Percentiles rank a stretch among this genome's conserved stretches.
Evolutionary conservation across 441 rosid genomes (phyloP).

Genomic region (Syzygium syzygioides): DNA sequence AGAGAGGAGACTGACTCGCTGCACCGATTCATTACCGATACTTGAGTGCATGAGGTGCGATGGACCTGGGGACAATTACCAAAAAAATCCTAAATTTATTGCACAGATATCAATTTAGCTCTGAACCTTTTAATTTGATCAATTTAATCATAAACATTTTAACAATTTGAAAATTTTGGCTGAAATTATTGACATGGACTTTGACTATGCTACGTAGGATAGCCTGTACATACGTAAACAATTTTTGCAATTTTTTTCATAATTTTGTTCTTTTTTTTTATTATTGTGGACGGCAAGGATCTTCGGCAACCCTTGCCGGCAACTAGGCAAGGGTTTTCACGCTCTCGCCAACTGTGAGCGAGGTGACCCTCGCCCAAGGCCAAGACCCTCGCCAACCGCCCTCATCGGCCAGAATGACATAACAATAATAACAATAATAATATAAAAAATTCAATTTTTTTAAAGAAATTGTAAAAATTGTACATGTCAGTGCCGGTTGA

Average conservation of each 20-base stretch:
- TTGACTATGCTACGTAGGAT: neutral
- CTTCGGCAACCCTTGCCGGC: neutral
- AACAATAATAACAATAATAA: too few species aligned
- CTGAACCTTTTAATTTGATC: accelerated
- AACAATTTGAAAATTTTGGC: neutral
- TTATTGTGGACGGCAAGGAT: neutral
- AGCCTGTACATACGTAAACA: neutral
- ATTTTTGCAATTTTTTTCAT: neutral
- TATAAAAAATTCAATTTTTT: too few species aligned
- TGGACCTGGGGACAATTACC: neutral
- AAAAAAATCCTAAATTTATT: neutral
- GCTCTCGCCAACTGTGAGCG: neutral
- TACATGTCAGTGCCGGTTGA: neutral
- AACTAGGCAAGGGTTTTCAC: neutral
- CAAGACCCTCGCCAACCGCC: too few species aligned
- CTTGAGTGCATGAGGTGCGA: neutral
- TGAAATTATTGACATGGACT: accelerated
- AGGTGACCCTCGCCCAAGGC: too few species aligned
- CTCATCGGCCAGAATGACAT: too few species aligned
- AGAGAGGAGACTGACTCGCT: neutral
- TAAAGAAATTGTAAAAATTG: too few species aligned
- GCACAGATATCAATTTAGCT: accelerated
- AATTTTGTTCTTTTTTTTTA: neutral
- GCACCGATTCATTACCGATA: neutral
- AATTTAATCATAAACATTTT: neutral